Evolutionary conservation across 495 filamentous ascomycete genomes (phyloP), one percentile per base, ranked within the genome.

Genomic region (Penicillium antarcticum): DNA sequence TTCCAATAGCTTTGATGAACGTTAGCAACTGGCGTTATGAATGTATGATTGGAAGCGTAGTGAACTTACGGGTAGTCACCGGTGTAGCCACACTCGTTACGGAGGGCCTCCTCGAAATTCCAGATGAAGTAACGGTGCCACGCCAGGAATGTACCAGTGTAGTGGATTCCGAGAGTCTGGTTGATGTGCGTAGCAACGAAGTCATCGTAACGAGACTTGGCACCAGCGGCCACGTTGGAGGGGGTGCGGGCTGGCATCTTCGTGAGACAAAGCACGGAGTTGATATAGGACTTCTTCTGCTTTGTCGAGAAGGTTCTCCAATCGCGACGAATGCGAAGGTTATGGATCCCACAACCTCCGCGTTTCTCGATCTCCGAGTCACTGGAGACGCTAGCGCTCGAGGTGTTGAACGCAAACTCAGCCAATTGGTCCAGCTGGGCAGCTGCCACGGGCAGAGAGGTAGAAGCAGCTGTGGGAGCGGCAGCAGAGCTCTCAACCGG

Each of bases 61-160:
- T 40, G 13, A 11, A 57, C 55, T 21, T 29, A 70, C 67, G 66
- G 68, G 42, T 57, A 59, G 24, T 61, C 59, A 29, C 85, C 85
- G 0, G 58, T 79, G 57, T 88, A 91, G 36, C 84, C 84, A 58
- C 88, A 91, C 56, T 92, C 87, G 12, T 83, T 75, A 18, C 77
- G 72, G 17, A 91, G 72, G 1, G 86, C 82, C 58, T 83, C 74
- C 62, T 90, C 88, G 61, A 82, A 89, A 7, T 69, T 67, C 50
- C 68, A 79, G 34, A 78, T 70, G 59, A 82, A 90, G 65, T 85
- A 86, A 14, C 87, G 75, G 60, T 91, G 87, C 84, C 86, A 90
- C 1, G 79, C 66, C 26, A 88, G 68, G 67, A 91, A 87, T 49
- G 78, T 81, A 16, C 83, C 85, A 5, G 79, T 81, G 48, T 71